Evolutionary conservation across 2,329 filamentous ascomycete species (phyloP).

Genomic region (Pseudogymnoascus sp.): DNA sequence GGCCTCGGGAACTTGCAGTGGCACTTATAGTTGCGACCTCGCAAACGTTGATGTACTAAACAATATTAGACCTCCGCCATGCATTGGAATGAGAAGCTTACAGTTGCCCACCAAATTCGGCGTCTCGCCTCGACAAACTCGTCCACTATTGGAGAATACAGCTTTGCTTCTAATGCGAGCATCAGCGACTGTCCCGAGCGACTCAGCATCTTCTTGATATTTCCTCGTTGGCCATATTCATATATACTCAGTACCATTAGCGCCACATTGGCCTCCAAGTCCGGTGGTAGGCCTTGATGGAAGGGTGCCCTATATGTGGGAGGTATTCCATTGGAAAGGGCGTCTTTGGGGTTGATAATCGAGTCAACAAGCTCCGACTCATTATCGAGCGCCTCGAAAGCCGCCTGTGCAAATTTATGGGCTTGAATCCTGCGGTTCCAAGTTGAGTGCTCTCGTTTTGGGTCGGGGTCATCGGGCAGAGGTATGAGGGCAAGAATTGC

Average conservation of each 20-base stretch:
- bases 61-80: slow-evolving; percentile 7
- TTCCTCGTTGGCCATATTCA: slow-evolving; percentile 46
- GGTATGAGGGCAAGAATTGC: slow-evolving; percentile 43
- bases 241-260: slow-evolving; percentile 43
- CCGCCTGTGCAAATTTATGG: slow-evolving; percentile 40
- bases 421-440: slow-evolving; percentile 40
- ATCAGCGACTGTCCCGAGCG: slow-evolving; percentile 41
- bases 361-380: slow-evolving; percentile 42
- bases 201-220: slow-evolving; percentile 44
- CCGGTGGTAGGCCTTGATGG: slow-evolving; percentile 37
- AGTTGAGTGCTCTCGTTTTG: slow-evolving; percentile 32
- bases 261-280: slow-evolving; percentile 42
- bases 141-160: slow-evolving; percentile 35
- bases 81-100: slow-evolving; percentile 19
- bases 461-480: slow-evolving; percentile 29
- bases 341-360: slow-evolving; percentile 37
- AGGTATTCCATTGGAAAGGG: slow-evolving; percentile 32
- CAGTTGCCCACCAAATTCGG: slow-evolving; percentile 47
- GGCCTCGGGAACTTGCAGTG: slow-evolving; percentile 30
- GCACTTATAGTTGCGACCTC: slow-evolving; percentile 46
- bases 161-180: slow-evolving; percentile 37
- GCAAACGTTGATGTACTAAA: slow-evolving; percentile 41
- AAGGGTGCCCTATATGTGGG: slow-evolving; percentile 34
- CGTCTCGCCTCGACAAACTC: slow-evolving; percentile 39
- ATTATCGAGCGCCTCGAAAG: slow-evolving; percentile 41